Conservation (phyloP, 2,329 filamentous ascomycete genomes). For the Monosporascus sp. region DNA sequence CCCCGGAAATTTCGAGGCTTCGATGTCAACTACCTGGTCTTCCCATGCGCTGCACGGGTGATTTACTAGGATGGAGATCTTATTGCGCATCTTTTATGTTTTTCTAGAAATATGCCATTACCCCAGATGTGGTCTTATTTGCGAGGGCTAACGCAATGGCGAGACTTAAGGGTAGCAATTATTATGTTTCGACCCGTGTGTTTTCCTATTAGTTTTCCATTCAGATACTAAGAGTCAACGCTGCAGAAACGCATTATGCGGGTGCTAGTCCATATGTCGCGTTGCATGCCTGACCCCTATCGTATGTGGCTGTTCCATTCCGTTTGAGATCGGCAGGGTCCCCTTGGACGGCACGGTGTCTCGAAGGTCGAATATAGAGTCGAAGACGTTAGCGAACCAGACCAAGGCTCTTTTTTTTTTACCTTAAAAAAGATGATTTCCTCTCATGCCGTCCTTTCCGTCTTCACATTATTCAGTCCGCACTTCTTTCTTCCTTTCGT, state of each 20-base stretch:
- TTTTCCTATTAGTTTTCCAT: not conserved
- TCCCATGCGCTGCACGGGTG: not conserved
- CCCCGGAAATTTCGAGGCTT: no score
- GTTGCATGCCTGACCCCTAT: not conserved
- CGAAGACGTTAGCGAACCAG: not conserved
- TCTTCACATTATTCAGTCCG: not conserved
- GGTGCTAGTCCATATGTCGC: not conserved
- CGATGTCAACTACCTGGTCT: no score
- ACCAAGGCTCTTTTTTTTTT: not conserved
- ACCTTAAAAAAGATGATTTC: not conserved
- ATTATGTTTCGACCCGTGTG: not conserved
- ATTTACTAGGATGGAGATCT: not conserved
- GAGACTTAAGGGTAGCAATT: not conserved
- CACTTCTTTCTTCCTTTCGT: slow-evolving; percentile 7
- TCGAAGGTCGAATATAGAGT: not conserved
- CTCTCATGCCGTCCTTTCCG: slow-evolving; percentile 8
- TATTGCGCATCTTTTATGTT: not conserved
- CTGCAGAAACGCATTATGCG: no score
- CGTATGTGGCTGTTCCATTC: not conserved
- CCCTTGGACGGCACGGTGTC: not conserved
- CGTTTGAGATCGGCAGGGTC: not conserved
- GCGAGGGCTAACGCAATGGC: not conserved
- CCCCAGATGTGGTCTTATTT: not conserved
- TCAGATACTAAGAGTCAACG: no score
- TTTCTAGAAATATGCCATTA: not conserved